Evolutionary conservation across 1,284 basidiomycete genomes (phyloP).

Genomic region (Nidula niveotomentosa): DNA sequence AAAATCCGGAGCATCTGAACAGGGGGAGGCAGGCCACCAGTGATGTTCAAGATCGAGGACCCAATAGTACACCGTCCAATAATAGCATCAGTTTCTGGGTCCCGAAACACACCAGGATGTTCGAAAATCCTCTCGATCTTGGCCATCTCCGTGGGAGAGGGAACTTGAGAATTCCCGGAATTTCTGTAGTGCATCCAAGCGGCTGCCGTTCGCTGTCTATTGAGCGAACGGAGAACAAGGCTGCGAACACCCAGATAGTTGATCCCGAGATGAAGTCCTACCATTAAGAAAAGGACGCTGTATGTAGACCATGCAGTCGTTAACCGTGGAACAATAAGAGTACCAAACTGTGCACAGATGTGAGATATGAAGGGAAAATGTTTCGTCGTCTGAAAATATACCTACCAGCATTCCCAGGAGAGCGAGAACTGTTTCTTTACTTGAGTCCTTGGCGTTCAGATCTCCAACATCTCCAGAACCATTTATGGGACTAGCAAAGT

Average conservation of each 20-base stretch:
- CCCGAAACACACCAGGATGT: constrained; percentile 32
- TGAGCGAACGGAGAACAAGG: constrained; percentile 54
- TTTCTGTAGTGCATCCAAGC: constrained; percentile 45
- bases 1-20: constrained; percentile 30
- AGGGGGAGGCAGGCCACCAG: constrained; percentile 21
- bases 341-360: constrained; percentile 45
- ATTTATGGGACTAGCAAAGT: constrained; percentile 52
- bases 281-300: constrained; percentile 45
- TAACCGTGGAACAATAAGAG: constrained; percentile 54
- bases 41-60: constrained; percentile 31
- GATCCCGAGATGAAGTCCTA: constrained; percentile 52
- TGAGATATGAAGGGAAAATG: background rate
- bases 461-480: constrained; percentile 64
- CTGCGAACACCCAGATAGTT: constrained; percentile 62
- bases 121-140: constrained; percentile 35
- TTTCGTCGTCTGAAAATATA: background rate
- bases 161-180: constrained; percentile 12
- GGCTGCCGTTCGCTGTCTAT: constrained; percentile 55
- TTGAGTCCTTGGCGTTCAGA: constrained; percentile 68
- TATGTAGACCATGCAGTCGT: constrained; percentile 50
- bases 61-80: constrained; percentile 47
- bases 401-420: constrained; percentile 67
- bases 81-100: constrained; percentile 21
- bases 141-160: constrained; percentile 31
- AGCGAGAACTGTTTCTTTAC: constrained; percentile 68